A percentile compares a stretch with the other conserved stretches of the same genome.
Conservation (phyloP, 1,139 yeast species). For the Diutina ranongensis region DNA sequence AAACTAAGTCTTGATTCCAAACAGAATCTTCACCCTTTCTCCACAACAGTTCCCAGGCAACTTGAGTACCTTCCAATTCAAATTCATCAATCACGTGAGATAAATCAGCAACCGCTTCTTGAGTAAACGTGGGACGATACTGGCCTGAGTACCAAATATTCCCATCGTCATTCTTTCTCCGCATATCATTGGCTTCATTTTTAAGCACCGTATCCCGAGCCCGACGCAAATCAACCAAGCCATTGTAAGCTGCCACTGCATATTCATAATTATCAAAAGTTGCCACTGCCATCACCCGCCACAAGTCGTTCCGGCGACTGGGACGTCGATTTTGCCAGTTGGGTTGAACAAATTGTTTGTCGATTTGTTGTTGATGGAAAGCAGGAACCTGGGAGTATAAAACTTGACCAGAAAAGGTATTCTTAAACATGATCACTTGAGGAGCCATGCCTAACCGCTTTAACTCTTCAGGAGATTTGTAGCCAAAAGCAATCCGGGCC, state of each 20-base stretch:
- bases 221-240: slow-evolving; percentile 60
- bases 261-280: slow-evolving; percentile 51
- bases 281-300: slow-evolving; percentile 88
- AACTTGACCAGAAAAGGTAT: slow-evolving; percentile 83
- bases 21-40: slow-evolving; percentile 64
- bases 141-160: slow-evolving; percentile 80
- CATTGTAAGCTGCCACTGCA: slow-evolving; percentile 67
- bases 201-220: slow-evolving; percentile 53
- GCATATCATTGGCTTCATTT: slow-evolving; percentile 52
- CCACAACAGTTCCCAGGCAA: slow-evolving; percentile 82
- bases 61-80: slow-evolving; percentile 33
- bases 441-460: slow-evolving; percentile 43
- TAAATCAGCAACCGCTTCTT: slow-evolving; percentile 87
- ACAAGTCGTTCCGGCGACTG: slow-evolving; percentile 65
- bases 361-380: slow-evolving; percentile 58
- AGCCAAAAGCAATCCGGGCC: slow-evolving; percentile 33
- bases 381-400: slow-evolving; percentile 78
- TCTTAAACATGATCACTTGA: slow-evolving; percentile 71
- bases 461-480: slow-evolving; percentile 24
- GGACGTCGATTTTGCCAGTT: slow-evolving; percentile 88
- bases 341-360: slow-evolving; percentile 61
- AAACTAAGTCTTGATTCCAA: slow-evolving; percentile 48
- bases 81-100: slow-evolving; percentile 59
- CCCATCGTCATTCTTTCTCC: slow-evolving; percentile 67
- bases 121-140: slow-evolving; percentile 81